Evolutionary conservation across 1,284 basidiomycete genomes (phyloP), one percentile per base, ranked within the genome.

Genomic region (Apiotrichum mycotoxinovorans): DNA sequence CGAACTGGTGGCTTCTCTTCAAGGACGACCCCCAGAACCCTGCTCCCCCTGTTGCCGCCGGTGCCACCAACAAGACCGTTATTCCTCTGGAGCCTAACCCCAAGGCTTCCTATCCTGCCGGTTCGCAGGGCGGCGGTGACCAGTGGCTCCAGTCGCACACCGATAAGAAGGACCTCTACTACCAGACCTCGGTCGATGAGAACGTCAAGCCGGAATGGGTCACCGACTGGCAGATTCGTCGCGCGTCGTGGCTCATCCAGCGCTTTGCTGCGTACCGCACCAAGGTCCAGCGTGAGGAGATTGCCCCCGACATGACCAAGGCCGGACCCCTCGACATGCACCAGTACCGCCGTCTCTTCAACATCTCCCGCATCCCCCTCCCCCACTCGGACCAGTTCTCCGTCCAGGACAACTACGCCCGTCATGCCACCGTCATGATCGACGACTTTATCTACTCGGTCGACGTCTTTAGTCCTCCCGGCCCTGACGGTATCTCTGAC

Each of bases 1-100:
- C 92, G 11, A 97, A 98, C 72, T 98, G 94, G 94, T 98, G 94
- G 94, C 81, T 97, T 44, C 82, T 91, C n/a, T 89, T 94, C 71
- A 74, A 77, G 37, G 74, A 80, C 44, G 83, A 84, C 70, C 66
- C 75, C 17, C 70, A 68, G 57, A 79, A 82, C 52, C 80, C 81
- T 1, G 27, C 47, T 12, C 67, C 57, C 9, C 70, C 73, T 34
- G 64, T 64, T 9, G 66, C 66, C 48, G 48, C 66, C 25, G 53
- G 54, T n/a, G 44, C 61, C 10, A 43, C 52, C 20, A 50, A 58
- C 48, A 47, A 52, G 27, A 56, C 60, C 11, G 34, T 46, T 18
- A 52, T 59, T 10, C 46, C 58, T 12, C 64, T 70, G 4, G 57
- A 68, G 38, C 61, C 65, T 2, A 61, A 64, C 58, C 71, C 73